Evolutionary conservation across 1,284 basidiomycete genomes (phyloP), one percentile per base, ranked within the genome.

Genomic region (Agroathelia rolfsii): DNA sequence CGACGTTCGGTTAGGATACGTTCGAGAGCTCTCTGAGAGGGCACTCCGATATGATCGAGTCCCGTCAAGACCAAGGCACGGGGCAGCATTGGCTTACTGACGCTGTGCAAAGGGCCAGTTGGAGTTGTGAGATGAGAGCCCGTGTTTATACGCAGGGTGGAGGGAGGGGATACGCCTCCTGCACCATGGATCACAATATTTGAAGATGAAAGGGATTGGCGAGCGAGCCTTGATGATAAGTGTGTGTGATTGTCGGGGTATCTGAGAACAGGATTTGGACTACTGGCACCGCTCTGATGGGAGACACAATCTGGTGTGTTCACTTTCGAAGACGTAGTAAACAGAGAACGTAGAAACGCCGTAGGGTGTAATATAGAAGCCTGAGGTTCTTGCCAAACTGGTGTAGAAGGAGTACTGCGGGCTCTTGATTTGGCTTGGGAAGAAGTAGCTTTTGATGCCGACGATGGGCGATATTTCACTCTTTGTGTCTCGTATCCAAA

Each of bases 61-160:
- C 78, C 76, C 2, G 79, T 72, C 5, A 85, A 51, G 5, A 86
- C 75, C 2, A 87, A 54, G 2, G 71, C 80, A 26, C 66, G 61
- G 0, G 83, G 77, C 5, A 80, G 49, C 14, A 51, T 44, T 24
- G 56, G 36, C 15, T 42, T 37, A 18, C 39, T 29, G 33, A 39
- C 33, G 40, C 42, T 35, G 33, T 39, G 41, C 15, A 46, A 40
- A n/a, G n/a, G n/a, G n/a, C n/a, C 23, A 28, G 17, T 28, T 39
- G 29, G 39, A 37, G 30, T 32, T 39, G 30, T 28, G 41, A 43
- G 15, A 32, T 34, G 32, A 25, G 34, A 24, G 27, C 20, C 23
- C 10, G 17, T 20, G 24, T n/a, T 43, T 34, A 24, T 30, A 19
- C 14, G 41, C 37, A 13, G 30, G 23, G 9, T 4, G 16, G 18